These are phyloP conservation scores for Cenchrus americanus DNA, from an alignment of 176 grass and related monocot species.

Conservation along the genomic window DNA sequence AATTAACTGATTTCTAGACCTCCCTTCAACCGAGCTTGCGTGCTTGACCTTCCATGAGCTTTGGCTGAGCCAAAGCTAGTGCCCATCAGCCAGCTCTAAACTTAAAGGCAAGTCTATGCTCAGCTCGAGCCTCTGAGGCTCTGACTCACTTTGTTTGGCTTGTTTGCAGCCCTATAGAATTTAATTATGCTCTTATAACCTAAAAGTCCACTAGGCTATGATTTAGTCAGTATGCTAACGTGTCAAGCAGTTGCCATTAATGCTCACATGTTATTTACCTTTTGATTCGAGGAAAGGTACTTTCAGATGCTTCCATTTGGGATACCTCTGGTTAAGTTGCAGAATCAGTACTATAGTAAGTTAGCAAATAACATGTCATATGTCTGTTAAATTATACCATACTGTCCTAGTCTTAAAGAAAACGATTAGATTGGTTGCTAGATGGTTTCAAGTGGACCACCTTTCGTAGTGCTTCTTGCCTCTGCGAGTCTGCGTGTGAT, in stretches of 20 bases:
- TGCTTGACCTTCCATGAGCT: background rate
- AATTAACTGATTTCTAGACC: background rate
- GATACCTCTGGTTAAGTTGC: conserved; percentile 35
- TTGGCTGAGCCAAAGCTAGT: background rate
- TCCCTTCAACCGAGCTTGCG: background rate
- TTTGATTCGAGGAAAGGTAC: conserved; percentile 11
- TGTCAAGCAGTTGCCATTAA: conserved; percentile 28
- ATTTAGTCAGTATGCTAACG: conserved; percentile 29
- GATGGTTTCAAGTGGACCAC: conserved; percentile 38
- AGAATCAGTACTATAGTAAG: conserved; percentile 27
- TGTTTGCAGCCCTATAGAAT: background rate
- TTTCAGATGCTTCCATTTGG: conserved; percentile 37
- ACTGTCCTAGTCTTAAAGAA: conserved; percentile 48
- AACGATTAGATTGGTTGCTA: conserved; percentile 24
- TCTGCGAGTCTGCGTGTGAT: conserved; percentile 20
- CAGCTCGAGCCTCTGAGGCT: background rate
- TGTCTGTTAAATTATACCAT: conserved; percentile 31
- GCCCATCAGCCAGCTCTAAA: background rate
- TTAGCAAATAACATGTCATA: conserved; percentile 12
- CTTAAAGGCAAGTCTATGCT: background rate
- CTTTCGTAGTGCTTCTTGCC: conserved; percentile 12
- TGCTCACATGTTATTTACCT: conserved; percentile 23
- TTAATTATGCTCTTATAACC: conserved; percentile 10
- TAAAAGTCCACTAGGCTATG: conserved; percentile 25
- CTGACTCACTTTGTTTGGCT: background rate